These are phyloP conservation scores for Daldinia eschscholtzii DNA, from an alignment of 2,329 filamentous ascomycete species.

Conservation along the genomic window DNA sequence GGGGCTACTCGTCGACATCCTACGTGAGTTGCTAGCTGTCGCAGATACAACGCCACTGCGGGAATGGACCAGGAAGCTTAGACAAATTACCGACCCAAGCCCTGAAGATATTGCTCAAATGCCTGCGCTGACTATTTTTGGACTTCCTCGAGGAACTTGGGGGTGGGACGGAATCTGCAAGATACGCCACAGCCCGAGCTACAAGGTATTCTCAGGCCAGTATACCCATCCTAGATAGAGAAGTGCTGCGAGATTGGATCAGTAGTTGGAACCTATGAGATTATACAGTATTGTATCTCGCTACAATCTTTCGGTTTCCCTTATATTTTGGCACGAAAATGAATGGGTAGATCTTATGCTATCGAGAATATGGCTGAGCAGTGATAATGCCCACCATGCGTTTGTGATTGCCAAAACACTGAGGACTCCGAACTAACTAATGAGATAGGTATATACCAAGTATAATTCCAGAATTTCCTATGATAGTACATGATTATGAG, in stretches of 20 bases:
- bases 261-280: not conserved
- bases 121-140: constrained; percentile 36
- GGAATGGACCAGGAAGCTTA: constrained; percentile 33
- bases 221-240: not conserved
- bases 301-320: not conserved
- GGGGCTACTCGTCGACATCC: constrained; percentile 23
- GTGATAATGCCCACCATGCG: too few relatives aligned
- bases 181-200: not conserved
- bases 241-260: not conserved
- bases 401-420: too few relatives aligned
- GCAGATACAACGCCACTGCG: constrained; percentile 24
- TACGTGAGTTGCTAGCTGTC: constrained; percentile 15
- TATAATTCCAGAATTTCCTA: too few relatives aligned
- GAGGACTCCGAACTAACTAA: too few relatives aligned
- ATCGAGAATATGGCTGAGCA: too few relatives aligned
- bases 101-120: constrained; percentile 28
- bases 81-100: constrained; percentile 18
- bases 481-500: too few relatives aligned
- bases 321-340: too few relatives aligned
- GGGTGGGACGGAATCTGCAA: not conserved
- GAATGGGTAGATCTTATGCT: too few relatives aligned
- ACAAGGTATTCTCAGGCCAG: not conserved
- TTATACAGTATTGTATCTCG: not conserved
- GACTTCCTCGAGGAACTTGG: constrained; percentile 34
- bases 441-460: too few relatives aligned